These are phyloP conservation scores for Penicillium oxalicum DNA, from an alignment of 2,329 filamentous ascomycete genomes.

Conservation along the genomic window DNA sequence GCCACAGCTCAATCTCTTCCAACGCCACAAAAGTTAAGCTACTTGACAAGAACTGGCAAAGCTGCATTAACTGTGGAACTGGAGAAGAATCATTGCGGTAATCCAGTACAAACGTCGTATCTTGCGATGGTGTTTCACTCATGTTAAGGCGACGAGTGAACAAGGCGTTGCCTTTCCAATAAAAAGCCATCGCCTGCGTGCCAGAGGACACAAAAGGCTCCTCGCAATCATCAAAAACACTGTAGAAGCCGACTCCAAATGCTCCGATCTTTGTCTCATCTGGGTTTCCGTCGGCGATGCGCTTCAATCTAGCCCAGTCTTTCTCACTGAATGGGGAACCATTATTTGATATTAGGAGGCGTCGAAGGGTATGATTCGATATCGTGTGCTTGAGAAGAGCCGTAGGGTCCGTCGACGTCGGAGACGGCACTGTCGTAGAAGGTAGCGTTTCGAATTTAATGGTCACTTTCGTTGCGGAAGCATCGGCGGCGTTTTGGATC, in stretches of 20 bases:
- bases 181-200: constrained; percentile 91
- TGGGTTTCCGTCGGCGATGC: constrained; percentile 97
- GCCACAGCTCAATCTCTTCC: constrained; percentile 78
- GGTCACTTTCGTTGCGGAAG: constrained; percentile 79
- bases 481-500: constrained; percentile 97
- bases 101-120: constrained; percentile 91
- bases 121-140: constrained; percentile 56
- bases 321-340: constrained; percentile 80
- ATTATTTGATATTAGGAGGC: constrained; percentile 88
- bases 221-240: constrained; percentile 96
- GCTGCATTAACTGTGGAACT: constrained; percentile 74
- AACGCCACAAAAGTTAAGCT: constrained; percentile 93
- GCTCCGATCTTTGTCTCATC: constrained; percentile 99
- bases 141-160: constrained; percentile 83
- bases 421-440: constrained; percentile 67
- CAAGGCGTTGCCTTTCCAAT: constrained; percentile 97
- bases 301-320: constrained; percentile 88
- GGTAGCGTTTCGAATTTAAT: constrained; percentile 90
- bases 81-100: constrained; percentile 86
- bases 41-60: constrained; percentile 88
- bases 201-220: constrained; percentile 95
- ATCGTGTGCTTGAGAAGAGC: constrained; percentile 76
- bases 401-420: constrained; percentile 60
- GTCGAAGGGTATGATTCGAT: constrained; percentile 75
- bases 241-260: constrained; percentile 98